phyloP scores from a whole-genome alignment of 1,139 yeast species.

The Taphrina confusa region DNA sequence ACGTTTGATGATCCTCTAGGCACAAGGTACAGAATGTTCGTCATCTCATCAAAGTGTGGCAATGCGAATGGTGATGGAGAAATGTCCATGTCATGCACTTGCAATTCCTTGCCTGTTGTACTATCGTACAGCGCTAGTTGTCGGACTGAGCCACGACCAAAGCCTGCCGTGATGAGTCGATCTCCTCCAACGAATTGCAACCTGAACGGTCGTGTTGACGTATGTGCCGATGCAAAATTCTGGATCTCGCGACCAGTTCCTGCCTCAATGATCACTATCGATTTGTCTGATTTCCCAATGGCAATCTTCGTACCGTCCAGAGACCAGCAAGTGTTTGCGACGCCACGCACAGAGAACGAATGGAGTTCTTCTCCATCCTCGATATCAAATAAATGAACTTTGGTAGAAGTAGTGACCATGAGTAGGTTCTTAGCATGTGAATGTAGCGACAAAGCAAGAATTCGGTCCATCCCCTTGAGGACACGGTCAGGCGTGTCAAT shows the following conservation, averaged over 20 bases:
- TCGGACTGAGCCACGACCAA: slow-evolving; percentile 87
- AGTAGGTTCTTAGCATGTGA: slow-evolving; percentile 14
- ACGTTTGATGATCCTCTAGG: slow-evolving; percentile 97
- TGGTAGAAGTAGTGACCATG: slow-evolving; percentile 24
- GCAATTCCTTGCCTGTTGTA: slow-evolving; percentile 3
- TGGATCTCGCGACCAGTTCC: slow-evolving; percentile 5
- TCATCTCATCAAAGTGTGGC: slow-evolving; percentile 83
- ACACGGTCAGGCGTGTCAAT: slow-evolving; percentile 18
- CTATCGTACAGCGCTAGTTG: slow-evolving; percentile 94
- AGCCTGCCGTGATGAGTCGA: slow-evolving; percentile 91
- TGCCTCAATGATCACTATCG: slow-evolving; percentile 18
- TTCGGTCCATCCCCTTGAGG: slow-evolving; percentile 24
- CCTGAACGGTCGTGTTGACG: slow-evolving; percentile 29
- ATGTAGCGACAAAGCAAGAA: slow-evolving; percentile 20
- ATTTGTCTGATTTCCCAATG: slow-evolving; percentile 29
- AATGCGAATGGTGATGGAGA: slow-evolving; percentile 83
- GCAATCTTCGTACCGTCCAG: slow-evolving; percentile 27
- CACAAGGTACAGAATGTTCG: slow-evolving; percentile 78
- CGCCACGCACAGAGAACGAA: neutral
- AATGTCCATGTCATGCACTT: slow-evolving; percentile 65
- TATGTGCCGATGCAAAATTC: slow-evolving; percentile 23
- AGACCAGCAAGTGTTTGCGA: slow-evolving; percentile 27
- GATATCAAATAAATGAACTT: slow-evolving; percentile 12
- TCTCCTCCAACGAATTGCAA: slow-evolving; percentile 53
- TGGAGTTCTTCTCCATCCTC: slow-evolving; percentile 8